A percentile compares a stretch with the other conserved stretches of the same genome.
Conservation (phyloP, 495 filamentous ascomycete genomes). For the Recurvomyces mirabilis region DNA sequence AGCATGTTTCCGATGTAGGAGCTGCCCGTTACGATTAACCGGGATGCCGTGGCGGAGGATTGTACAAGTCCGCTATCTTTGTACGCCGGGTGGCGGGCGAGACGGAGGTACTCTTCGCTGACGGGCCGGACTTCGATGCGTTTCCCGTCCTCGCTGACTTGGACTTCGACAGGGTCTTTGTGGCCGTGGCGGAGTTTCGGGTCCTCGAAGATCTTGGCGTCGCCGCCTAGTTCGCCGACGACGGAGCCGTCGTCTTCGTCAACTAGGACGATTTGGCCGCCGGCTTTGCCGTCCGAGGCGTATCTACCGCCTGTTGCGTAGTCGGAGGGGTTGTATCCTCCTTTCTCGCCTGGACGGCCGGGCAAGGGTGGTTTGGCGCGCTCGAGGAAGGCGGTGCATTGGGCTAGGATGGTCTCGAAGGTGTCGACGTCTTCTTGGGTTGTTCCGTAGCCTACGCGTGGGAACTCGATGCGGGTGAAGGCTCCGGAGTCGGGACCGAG, state of each 20-base stretch:
- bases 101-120: constrained; percentile 65
- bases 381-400: constrained; percentile 89
- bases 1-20: constrained; percentile 65
- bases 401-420: constrained; percentile 90
- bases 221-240: constrained; percentile 79
- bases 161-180: constrained; percentile 89
- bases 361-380: constrained; percentile 49
- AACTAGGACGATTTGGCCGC: constrained; percentile 78
- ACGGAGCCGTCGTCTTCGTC: constrained; percentile 91
- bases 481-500: constrained; percentile 74
- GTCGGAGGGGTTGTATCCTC: constrained; percentile 64
- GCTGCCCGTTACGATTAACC: constrained; percentile 81
- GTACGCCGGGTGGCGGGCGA: constrained; percentile 82
- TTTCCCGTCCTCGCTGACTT: constrained; percentile 62
- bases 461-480: constrained; percentile 86
- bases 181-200: constrained; percentile 64
- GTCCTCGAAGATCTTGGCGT: constrained; percentile 68
- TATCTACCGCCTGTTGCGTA: constrained; percentile 74
- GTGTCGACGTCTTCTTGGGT: constrained; percentile 90
- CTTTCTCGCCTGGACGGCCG: constrained; percentile 33
- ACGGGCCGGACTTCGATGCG: constrained; percentile 65
- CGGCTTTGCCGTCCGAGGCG: constrained; percentile 31
- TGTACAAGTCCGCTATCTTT: constrained; percentile 76
- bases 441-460: constrained; percentile 53
- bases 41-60: constrained; percentile 79